A percentile compares a stretch with the other conserved stretches of the same genome.
Evolutionary conservation across 345 rosid species (phyloP).

Genomic region (Rhizophora apiculata): DNA sequence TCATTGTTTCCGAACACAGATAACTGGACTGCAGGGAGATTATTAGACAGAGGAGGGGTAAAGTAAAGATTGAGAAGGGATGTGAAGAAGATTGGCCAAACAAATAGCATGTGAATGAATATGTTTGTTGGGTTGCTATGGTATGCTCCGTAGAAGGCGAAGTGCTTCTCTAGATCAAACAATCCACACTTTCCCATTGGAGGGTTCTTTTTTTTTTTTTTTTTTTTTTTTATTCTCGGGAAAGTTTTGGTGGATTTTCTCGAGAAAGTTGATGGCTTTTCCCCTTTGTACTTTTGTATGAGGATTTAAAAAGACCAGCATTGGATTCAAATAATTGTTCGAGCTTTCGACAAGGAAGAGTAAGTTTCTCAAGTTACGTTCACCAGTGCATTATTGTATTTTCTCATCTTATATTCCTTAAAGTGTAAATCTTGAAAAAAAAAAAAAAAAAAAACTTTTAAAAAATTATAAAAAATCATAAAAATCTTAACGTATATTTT

Average conservation of each 20-base stretch:
- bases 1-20: slow-evolving; percentile 30
- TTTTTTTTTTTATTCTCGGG: background rate
- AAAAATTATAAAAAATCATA: too few species aligned
- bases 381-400: too few species aligned
- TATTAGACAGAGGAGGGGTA: slow-evolving; percentile 42
- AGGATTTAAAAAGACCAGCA: too few species aligned
- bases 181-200: slow-evolving; percentile 40
- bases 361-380: too few species aligned
- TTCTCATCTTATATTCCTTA: too few species aligned
- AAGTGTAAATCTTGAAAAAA: too few species aligned
- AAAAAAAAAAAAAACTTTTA: too few species aligned
- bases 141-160: slow-evolving; percentile 92
- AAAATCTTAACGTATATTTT: too few species aligned
- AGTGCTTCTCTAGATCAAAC: slow-evolving; percentile 73
- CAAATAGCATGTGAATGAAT: slow-evolving; percentile 47
- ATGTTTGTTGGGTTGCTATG: slow-evolving; percentile 72
- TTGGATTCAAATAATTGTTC: too few species aligned
- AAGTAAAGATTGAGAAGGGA: slow-evolving; percentile 46
- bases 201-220: background rate
- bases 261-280: background rate
- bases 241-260: background rate
- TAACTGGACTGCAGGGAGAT: slow-evolving; percentile 30
- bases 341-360: too few species aligned
- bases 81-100: slow-evolving; percentile 66
- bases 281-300: background rate